Evolutionary conservation across 495 filamentous ascomycete species (phyloP), one percentile per base, ranked within the genome.

Genomic region (Xeromyces bisporus): DNA sequence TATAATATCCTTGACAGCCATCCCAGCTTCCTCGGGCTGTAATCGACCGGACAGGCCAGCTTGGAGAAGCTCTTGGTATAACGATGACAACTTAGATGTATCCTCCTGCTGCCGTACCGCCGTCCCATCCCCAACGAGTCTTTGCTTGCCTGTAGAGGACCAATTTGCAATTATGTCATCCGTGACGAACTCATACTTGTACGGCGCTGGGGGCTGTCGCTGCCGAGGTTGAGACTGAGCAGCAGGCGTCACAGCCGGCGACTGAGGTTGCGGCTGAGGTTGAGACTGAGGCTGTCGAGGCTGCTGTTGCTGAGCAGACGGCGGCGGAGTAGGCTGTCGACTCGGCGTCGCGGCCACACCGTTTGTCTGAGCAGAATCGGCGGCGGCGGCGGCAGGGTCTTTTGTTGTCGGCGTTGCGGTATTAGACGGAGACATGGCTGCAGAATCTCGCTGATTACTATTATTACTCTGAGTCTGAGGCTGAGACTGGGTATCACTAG

Each of bases 11-110:
- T 71, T 76, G 18, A 93, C 62, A 34, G 72, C 67, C 13, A 38
- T 55, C n/a, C 86, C 85, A 29, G 76, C 75, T 34, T 87, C 76
- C 3, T 50, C 43, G 11, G 80, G 60, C 14, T 64, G 55, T 14
- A 93, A 43, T 28, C 71, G 62, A n/a, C 62, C 66, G 40, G 84
- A 76, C 6, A 85, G 47, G 25, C 71, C 73, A 24, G 81, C 69
- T 26, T 70, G 66, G 13, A 89, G 63, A 15, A 96, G 62, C 45
- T 99, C 91, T 50, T 94, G 82, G 39, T 85, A 86, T 14, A 93
- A 57, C 7, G 64, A 68, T 18, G 72, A 67, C 18, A 93, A 58
- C 33, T 63, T 62, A 20, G 73, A 48, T 13, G 67, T 46, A 47
- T 92, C 80, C 38, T 76, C 67, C 37, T 75, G 66, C 17, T 67